Base-by-base conservation (phyloP, 306 rosid species). In the Vicia faba region DNA sequence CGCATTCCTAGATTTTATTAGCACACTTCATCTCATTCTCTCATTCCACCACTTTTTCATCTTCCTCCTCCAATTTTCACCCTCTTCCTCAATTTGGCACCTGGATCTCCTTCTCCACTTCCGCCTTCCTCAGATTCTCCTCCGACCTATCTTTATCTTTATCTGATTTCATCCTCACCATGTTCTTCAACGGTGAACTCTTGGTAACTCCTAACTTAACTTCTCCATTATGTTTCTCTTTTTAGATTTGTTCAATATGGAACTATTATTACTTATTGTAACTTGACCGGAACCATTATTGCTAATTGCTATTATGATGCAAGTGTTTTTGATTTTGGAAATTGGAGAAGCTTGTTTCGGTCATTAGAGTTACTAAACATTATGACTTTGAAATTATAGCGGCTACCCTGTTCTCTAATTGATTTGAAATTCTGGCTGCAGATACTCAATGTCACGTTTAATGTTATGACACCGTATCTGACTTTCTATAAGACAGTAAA, bases 11-110 rank as follows among this genome's bases (percentile, higher is more conserved):
- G 84, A 82, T 93, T 48, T 72, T 54, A 63, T 89, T 83, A 71
- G 85, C 88, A 36, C 88, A 95, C 68, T 88, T 93, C 84, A 66
- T 93, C 72, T 57, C 75, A 66, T 87, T 75, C 63, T 88, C 91
- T 14, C 12, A 77, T 45, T 8, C 51, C 19, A 11, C 64, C 13
- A 3, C 40, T 68, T 26, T 85, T 11, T 11, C 81, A 23, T 54
- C 86, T 7, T 6, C 82, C 26, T 64, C 71, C 48, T 53, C 75
- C 38, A 61, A 58, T 69, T 96, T 86, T 68, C 77, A 66, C 20
- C 96, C 96, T 76, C 85, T 84, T 31, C 57, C 83, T 64, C 71
- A 74, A 49, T 55, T 44, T 7, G 97, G 98, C 81, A 86, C 68
- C 18, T 93, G 97, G 96, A 81, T 93, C 84, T 71, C 97, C 28